Percentiles rank a stretch among this genome's conserved stretches.
Conservation (phyloP, 2,329 filamentous ascomycete genomes). For the Aspergillus ochraceoroseus region DNA sequence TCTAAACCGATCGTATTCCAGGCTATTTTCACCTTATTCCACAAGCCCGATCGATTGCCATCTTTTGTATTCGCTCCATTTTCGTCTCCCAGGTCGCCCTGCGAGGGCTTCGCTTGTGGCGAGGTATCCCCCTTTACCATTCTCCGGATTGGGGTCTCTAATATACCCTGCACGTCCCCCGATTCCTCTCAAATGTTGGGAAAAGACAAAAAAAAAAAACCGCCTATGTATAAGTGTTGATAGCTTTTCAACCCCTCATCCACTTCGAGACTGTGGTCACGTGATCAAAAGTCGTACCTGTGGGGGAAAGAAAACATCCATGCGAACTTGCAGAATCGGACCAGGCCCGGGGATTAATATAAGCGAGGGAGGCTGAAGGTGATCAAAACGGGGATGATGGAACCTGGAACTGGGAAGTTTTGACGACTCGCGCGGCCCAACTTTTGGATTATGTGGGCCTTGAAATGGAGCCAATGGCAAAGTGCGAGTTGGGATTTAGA, state of each 20-base stretch:
- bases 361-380: no score
- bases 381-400: no score
- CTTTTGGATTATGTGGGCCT: no score
- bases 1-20: constrained; percentile 46
- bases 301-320: neutral
- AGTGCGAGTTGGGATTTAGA: no score
- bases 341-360: no score
- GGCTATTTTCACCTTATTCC: constrained; percentile 20
- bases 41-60: neutral
- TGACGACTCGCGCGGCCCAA: no score
- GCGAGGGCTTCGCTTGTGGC: neutral
- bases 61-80: neutral
- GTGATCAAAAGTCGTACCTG: neutral
- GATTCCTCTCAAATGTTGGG: constrained; percentile 1
- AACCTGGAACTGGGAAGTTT: no score
- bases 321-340: no score
- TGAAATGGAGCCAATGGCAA: no score
- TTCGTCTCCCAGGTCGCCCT: neutral
- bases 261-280: neutral
- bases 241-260: neutral
- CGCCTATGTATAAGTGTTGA: no score
- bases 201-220: no score
- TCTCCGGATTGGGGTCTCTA: constrained; percentile 1
- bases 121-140: neutral
- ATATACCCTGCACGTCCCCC: neutral